Evolutionary conservation across 768 basidiomycete species (phyloP).

Genomic region (Lyophyllum atratum): DNA sequence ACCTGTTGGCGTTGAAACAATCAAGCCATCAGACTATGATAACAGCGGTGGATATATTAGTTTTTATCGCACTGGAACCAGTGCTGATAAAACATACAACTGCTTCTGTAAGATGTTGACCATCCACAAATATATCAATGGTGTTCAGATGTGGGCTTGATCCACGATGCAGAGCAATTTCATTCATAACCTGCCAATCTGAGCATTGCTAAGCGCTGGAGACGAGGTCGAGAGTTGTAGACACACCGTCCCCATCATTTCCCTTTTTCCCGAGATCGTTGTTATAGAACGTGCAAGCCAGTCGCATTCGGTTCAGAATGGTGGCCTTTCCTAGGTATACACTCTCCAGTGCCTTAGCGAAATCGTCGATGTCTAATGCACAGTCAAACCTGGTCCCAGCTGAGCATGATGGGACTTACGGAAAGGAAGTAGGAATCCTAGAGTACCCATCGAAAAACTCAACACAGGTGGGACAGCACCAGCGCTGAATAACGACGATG

Average conservation of each 20-base stretch:
- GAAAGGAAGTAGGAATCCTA: slow-evolving; percentile 93
- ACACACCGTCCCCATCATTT: slow-evolving; percentile 59
- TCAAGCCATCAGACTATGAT: slow-evolving; percentile 84
- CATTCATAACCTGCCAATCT: slow-evolving; percentile 99
- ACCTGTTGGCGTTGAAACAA: slow-evolving; percentile 94
- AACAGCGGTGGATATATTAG: slow-evolving; percentile 1
- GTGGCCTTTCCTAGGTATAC: slow-evolving; percentile 81
- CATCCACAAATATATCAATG: slow-evolving; percentile 92
- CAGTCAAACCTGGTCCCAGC: slow-evolving; percentile 1
- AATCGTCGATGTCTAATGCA: slow-evolving; percentile 81
- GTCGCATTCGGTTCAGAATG: slow-evolving; percentile 85
- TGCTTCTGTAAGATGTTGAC: slow-evolving; percentile 93
- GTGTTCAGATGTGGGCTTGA: slow-evolving; percentile 90
- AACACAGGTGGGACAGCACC: slow-evolving; percentile 93
- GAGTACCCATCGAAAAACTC: slow-evolving; percentile 90
- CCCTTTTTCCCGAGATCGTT: slow-evolving; percentile 57
- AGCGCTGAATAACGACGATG: slow-evolving; percentile 85
- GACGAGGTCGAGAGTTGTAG: background rate
- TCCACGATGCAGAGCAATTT: slow-evolving; percentile 90
- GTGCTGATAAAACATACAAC: slow-evolving; percentile 60
- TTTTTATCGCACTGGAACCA: background rate
- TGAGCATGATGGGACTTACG: slow-evolving; percentile 53
- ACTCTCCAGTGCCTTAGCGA: slow-evolving; percentile 75
- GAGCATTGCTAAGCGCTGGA: slow-evolving; percentile 4
- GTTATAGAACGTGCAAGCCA: slow-evolving; percentile 79